Conservation (phyloP, 208 protist genomes). For the Trypanosoma avium region DNA sequence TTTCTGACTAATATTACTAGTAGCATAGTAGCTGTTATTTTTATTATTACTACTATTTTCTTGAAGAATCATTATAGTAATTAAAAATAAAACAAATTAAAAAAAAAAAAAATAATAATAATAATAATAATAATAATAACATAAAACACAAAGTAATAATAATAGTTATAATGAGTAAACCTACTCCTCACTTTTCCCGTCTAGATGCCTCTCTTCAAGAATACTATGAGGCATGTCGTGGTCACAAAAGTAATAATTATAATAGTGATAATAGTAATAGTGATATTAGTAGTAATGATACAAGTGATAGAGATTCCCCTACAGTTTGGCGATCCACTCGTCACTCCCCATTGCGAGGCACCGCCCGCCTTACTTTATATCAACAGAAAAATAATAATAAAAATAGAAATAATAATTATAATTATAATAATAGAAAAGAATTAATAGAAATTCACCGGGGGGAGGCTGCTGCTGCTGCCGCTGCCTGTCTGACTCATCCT, state of each 20-base stretch:
- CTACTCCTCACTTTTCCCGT: not conserved
- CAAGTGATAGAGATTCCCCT: slow-evolving; percentile 18
- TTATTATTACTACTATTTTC: no score
- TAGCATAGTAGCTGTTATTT: no score
- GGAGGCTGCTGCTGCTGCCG: no score
- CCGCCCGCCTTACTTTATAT: slow-evolving; percentile 22
- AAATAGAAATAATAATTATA: not conserved
- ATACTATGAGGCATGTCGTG: slow-evolving; percentile 52
- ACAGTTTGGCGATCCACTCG: slow-evolving; percentile 25
- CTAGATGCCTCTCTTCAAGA: slow-evolving; percentile 41
- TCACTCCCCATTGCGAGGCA: slow-evolving; percentile 38
- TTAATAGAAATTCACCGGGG: no score
- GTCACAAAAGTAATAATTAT: no score
- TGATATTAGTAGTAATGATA: not conserved
- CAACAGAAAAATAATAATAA: slow-evolving; percentile 21
- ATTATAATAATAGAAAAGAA: not conserved
- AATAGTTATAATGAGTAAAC: slow-evolving; percentile 25
- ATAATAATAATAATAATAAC: not conserved
- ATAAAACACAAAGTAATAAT: not conserved
- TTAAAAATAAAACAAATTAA: no score
- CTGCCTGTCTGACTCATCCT: no score
- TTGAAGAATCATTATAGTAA: no score
- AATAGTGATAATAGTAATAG: slow-evolving; percentile 1
- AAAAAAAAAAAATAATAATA: slow-evolving; percentile 5
- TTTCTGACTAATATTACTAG: no score